These are phyloP conservation scores for Chlamydomonas reinhardtii DNA, from an alignment of 163 green algal genomes.

Conservation along the genomic window DNA sequence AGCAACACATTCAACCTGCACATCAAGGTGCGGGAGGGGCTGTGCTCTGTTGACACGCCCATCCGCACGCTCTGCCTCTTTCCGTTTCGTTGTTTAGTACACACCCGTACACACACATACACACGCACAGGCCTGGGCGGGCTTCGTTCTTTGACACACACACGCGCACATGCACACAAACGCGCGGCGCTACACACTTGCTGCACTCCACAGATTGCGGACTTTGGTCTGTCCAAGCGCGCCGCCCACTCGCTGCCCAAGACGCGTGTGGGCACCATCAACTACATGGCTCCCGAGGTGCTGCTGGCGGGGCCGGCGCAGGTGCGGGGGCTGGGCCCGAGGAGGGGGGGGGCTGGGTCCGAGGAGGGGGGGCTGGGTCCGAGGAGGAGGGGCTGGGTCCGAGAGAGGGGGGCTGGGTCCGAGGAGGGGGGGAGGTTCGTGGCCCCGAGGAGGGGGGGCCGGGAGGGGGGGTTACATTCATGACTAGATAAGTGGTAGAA, in stretches of 20 bases:
- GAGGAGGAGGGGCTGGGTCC: not conserved
- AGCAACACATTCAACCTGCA: conserved; percentile 9
- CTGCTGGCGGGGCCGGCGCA: too few relatives aligned
- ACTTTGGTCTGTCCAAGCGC: conserved; percentile 40
- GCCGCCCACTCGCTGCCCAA: conserved; percentile 40
- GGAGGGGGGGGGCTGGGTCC: not conserved
- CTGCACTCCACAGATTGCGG: conserved; percentile 42
- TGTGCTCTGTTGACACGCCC: too few relatives aligned
- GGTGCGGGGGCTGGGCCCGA: not conserved
- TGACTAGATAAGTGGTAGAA: too few relatives aligned
- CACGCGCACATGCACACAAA: too few relatives aligned
- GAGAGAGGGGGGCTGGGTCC: not conserved
- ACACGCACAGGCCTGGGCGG: too few relatives aligned
- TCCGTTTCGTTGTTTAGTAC: too few relatives aligned
- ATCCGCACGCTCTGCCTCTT: too few relatives aligned
- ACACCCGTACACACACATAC: too few relatives aligned
- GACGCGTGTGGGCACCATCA: conserved; percentile 46
- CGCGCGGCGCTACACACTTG: too few relatives aligned
- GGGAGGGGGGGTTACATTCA: too few relatives aligned
- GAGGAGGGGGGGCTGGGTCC: not conserved
- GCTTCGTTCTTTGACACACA: too few relatives aligned
- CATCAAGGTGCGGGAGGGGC: not conserved
- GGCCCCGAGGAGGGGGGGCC: too few relatives aligned
- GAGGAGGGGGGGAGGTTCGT: not conserved
- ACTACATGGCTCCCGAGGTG: conserved; percentile 42